phyloP scores from a whole-genome alignment of 352 stramenopile species.

The Phytophthora crassamura region DNA sequence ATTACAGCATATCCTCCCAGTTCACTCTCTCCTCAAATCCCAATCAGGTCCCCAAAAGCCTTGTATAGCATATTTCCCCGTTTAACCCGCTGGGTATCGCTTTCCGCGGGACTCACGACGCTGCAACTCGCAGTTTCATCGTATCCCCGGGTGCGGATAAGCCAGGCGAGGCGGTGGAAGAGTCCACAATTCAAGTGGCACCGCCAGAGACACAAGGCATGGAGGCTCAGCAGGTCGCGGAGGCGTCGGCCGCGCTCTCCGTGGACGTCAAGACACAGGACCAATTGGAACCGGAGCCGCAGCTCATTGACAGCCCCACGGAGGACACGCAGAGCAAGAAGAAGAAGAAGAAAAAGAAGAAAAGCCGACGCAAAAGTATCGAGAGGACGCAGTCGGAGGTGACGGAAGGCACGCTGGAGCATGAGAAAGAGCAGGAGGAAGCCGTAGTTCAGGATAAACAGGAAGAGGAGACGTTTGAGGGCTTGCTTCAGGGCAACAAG shows the following conservation, averaged over 20 bases:
- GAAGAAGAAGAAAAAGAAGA: conserved; percentile 46
- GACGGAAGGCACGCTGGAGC: conserved; percentile 6
- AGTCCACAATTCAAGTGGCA: conserved; percentile 18
- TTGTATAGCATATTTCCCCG: no score
- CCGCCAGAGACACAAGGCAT: neutral
- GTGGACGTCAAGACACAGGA: conserved; percentile 13
- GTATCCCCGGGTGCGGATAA: conserved; percentile 1
- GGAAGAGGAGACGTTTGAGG: neutral
- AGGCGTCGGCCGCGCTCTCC: neutral
- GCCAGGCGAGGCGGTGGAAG: conserved; percentile 3
- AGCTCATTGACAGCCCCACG: conserved; percentile 5
- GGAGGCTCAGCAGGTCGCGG: conserved; percentile 11
- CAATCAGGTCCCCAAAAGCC: no score
- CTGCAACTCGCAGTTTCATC: conserved; percentile 14
- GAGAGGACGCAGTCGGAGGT: conserved; percentile 29
- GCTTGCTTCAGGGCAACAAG: no score
- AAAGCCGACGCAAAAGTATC: conserved; percentile 35
- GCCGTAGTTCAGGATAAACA: neutral
- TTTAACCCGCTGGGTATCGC: neutral
- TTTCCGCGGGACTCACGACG: conserved; percentile 5
- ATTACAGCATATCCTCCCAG: no score
- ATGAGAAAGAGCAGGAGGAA: conserved; percentile 11
- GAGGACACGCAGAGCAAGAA: conserved; percentile 15
- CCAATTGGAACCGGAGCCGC: conserved; percentile 30
- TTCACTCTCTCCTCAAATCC: no score